Conservation (phyloP, 208 protist species). For the Trypanosoma theileri region DNA sequence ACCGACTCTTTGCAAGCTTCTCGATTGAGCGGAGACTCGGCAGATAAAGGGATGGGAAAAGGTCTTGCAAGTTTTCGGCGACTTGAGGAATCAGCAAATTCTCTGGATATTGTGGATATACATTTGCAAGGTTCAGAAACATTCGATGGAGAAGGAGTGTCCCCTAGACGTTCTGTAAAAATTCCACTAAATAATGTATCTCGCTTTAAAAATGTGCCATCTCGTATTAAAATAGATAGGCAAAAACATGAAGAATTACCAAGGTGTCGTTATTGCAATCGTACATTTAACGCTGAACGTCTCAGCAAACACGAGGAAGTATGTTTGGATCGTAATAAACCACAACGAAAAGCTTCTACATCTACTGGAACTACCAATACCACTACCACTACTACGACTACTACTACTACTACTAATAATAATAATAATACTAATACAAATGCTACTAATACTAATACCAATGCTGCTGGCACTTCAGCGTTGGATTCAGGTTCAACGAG, state of each 20-base stretch:
- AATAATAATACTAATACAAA: not conserved
- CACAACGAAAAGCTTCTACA: not conserved
- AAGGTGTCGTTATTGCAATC: conserved; percentile 67
- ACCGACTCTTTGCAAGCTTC: too few relatives aligned
- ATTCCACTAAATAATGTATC: conserved; percentile 82
- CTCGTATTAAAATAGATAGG: conserved; percentile 53
- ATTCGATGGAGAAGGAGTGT: conserved; percentile 4
- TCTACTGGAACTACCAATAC: not conserved
- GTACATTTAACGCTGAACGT: conserved; percentile 73
- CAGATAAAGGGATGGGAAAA: too few relatives aligned
- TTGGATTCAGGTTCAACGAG: not conserved
- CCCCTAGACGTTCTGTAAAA: conserved; percentile 21
- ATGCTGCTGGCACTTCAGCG: not conserved
- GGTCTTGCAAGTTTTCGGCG: too few relatives aligned
- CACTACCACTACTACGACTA: not conserved
- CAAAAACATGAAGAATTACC: conserved; percentile 32
- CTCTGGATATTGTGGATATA: not conserved
- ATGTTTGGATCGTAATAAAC: conserved; percentile 72
- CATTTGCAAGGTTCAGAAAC: not conserved
- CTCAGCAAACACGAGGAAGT: conserved; percentile 81
- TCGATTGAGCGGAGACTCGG: too few relatives aligned
- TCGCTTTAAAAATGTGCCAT: conserved; percentile 76
- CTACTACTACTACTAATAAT: not conserved
- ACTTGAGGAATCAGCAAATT: too few relatives aligned
- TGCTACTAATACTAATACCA: not conserved